Percentiles rank a stretch among this genome's conserved stretches.
These are phyloP conservation scores for Calocybe cyanea DNA, from an alignment of 768 basidiomycete species.

Conservation along the genomic window DNA sequence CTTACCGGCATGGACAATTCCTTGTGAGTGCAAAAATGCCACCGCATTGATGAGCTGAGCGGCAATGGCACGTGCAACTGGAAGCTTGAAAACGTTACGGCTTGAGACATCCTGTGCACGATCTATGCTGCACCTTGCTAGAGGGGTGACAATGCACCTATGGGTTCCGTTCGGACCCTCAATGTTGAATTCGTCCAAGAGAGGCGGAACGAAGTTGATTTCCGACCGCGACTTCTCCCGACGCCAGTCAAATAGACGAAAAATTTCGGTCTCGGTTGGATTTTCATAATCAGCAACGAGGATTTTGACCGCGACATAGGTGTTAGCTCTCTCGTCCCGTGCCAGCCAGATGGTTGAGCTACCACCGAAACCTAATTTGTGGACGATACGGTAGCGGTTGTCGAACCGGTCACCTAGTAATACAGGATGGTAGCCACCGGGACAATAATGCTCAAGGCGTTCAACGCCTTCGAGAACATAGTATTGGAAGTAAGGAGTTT, in stretches of 20 bases:
- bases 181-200: slow-evolving; percentile 76
- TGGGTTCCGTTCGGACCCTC: slow-evolving; percentile 75
- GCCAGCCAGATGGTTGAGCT: slow-evolving; percentile 47
- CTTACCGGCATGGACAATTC: slow-evolving; percentile 69
- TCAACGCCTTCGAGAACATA: slow-evolving; percentile 2
- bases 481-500: neutral
- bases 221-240: slow-evolving; percentile 19
- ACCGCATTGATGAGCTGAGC: slow-evolving; percentile 51
- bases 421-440: slow-evolving; percentile 33
- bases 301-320: slow-evolving; percentile 50
- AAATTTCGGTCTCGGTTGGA: slow-evolving; percentile 1
- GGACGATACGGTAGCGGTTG: slow-evolving; percentile 45
- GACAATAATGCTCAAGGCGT: slow-evolving; percentile 23
- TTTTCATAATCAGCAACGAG: slow-evolving; percentile 37
- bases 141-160: slow-evolving; percentile 82
- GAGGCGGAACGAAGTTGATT: slow-evolving; percentile 47
- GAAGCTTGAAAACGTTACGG: slow-evolving; percentile 38
- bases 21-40: slow-evolving; percentile 54
- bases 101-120: slow-evolving; percentile 46
- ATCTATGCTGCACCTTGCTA: slow-evolving; percentile 73
- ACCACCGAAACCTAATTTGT: slow-evolving; percentile 53
- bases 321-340: slow-evolving; percentile 30
- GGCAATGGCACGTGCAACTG: slow-evolving; percentile 49
- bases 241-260: neutral
- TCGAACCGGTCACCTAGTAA: slow-evolving; percentile 37